Evolutionary conservation across 2,329 filamentous ascomycete genomes (phyloP).

Genomic region (Chalaropsis ovoidea): DNA sequence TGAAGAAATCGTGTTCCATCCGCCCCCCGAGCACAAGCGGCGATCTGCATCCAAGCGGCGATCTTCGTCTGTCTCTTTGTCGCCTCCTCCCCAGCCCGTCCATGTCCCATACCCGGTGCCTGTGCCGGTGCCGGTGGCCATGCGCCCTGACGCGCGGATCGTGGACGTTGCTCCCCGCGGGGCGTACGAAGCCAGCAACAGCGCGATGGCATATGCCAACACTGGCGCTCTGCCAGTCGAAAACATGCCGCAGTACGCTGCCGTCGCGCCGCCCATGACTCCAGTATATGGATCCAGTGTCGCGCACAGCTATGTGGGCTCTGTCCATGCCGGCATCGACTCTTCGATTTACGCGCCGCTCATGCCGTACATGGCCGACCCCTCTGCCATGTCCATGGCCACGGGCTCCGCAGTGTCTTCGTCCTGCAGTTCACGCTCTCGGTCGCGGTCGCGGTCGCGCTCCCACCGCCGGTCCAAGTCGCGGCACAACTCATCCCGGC

Average conservation of each 20-base stretch:
- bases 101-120: conserved; percentile 21
- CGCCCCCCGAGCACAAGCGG: neutral
- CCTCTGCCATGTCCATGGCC: neutral
- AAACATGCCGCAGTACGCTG: neutral
- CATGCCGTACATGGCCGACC: neutral
- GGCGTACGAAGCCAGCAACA: conserved; percentile 26
- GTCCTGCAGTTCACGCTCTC: conserved; percentile 12
- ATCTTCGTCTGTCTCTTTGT: neutral
- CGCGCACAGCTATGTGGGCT: neutral
- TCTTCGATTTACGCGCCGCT: neutral
- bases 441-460: conserved; percentile 16
- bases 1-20: conserved; percentile 22
- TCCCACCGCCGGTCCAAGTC: conserved; percentile 16
- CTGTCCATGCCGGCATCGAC: neutral
- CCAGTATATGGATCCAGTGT: neutral
- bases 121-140: conserved; percentile 19
- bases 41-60: conserved; percentile 12
- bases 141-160: conserved; percentile 21
- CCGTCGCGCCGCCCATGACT: neutral
- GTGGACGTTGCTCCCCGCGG: conserved; percentile 17
- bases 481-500: conserved; percentile 9
- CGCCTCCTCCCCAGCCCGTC: conserved; percentile 12
- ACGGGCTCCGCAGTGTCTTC: neutral
- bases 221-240: conserved; percentile 31
- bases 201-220: conserved; percentile 29